Base-by-base conservation (phyloP, 495 filamentous ascomycete genomes). In the Annulohypoxylon bovei region DNA sequence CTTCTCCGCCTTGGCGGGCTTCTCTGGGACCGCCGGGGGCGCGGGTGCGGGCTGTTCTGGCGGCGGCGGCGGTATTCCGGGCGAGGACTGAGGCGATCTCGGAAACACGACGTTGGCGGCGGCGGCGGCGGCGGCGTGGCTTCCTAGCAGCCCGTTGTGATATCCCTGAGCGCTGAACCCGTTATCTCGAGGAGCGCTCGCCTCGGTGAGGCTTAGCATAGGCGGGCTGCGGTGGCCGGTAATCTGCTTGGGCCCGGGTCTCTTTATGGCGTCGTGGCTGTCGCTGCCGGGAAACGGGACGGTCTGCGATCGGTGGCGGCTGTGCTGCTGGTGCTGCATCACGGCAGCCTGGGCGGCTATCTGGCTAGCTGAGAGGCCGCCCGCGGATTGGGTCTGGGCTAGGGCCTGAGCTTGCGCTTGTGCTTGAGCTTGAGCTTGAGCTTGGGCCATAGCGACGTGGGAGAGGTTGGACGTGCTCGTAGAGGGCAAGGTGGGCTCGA, bases 311-410 rank as follows among this genome's bases (percentile, higher is more conserved):
- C 93, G 87, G 74, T 94, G 92, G 28, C 91, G 86, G 27, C 81
- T 84, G 52, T 86, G 80, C 59, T 83, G 79, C 42, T 84, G 82
- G 56, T 89, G 87, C 23, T 76, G 77, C 77, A 82, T 81, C 12
- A 97, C 94, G 23, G 93, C 93, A 18, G 94, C 88, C 81, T 98
- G 94, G 23, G 94, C 94, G 18, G 94, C 94, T 71, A 97, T 97
- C 75, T 93, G 88, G 65, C 92, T 95, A 6, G 94, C 92, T 3
- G 89, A 83, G 62, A 84, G 78, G 8, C 81, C 72, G 37, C 76
- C 76, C 70, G 75, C 79, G 6, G 74, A 49, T 30, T 47, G 40
- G 20, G 35, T n/a, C 23, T 30, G 65, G 57, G n/a, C n/a, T n/a
- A n/a, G n/a, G n/a, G 52, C 18, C 23, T 65, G 62, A 1, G 49